Evolutionary conservation across 2,329 filamentous ascomycete genomes (phyloP), one percentile per base, ranked within the genome.

Genomic region (Pestalotiopsis fici): DNA sequence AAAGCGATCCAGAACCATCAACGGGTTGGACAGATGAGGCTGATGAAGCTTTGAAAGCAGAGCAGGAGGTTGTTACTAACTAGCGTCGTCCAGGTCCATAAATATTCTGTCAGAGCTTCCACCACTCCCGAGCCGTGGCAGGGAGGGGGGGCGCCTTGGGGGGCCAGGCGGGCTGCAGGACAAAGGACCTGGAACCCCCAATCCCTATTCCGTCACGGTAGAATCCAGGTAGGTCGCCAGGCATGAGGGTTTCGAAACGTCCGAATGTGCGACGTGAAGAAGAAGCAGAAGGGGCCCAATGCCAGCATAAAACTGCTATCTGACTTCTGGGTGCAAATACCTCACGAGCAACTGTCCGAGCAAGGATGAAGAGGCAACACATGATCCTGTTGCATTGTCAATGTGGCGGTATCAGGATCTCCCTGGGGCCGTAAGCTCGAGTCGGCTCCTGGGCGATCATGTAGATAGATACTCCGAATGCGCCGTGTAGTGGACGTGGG

Each of bases 181-280:
- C 59, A 11, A 39, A 27, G 28, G 25, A 43, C 59, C 59, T 57
- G 13, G 60, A n/a, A 50, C 15, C 43, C 61, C 39, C 61, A 47
- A 55, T 12, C 61, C 61, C 21, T 18, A 50, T 54, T 23, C 25
- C 21, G 47, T 64, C 28, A n/a, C 61, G 39, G 61, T 39, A 35
- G 61, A 43, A 64, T 64, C 61, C 31, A 64, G 50, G n/a, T 23
- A 35, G 31, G 31, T 15, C 21, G 43, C 6, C 43, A 50, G 43
- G 43, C 18, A 31, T 64, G n/a, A 9, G 11, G 13, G 55, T 55
- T 64, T 43, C 61, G 61, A 64, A 64, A 64, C 61, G 61, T 47
- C 61, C 15, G 37, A 31, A 47, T 18, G 61, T 54, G 61, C 31
- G 61, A 64, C 61, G 23, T n/a, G 13, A 23, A 55, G 31, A 35